phyloP scores from a whole-genome alignment of 345 rosid species.

The Ceriops decandra region DNA sequence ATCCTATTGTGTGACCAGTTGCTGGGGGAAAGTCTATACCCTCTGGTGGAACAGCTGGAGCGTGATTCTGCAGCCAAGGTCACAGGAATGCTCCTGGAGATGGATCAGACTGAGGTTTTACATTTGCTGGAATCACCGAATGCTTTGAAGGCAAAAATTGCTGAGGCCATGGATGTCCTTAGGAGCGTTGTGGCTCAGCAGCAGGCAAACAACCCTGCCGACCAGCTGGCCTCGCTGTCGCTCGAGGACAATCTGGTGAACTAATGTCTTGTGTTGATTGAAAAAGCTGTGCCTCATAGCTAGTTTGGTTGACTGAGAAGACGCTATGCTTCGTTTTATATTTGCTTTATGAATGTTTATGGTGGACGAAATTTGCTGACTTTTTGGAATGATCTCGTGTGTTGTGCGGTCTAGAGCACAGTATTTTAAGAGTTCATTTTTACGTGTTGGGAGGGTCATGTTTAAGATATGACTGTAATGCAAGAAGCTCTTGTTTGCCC shows the following conservation, averaged over 20 bases:
- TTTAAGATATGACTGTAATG: neutral
- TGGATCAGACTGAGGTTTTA: constrained; percentile 34
- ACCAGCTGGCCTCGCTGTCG: constrained; percentile 22
- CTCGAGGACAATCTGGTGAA: constrained; percentile 18
- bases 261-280: constrained; percentile 1
- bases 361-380: constrained; percentile 11
- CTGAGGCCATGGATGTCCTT: constrained; percentile 34
- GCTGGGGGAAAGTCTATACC: constrained; percentile 30
- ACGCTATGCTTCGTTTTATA: neutral
- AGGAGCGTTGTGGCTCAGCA: constrained; percentile 27
- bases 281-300: constrained; percentile 6
- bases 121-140: constrained; percentile 33
- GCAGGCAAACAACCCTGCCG: constrained; percentile 19
- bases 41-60: constrained; percentile 29
- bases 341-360: neutral
- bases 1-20: constrained; percentile 4
- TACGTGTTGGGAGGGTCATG: neutral
- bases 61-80: constrained; percentile 30
- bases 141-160: constrained; percentile 27
- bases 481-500: no score
- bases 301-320: neutral
- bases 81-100: constrained; percentile 35
- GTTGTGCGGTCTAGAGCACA: neutral
- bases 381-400: neutral
- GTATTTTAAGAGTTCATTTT: neutral